phyloP scores from a whole-genome alignment of 495 filamentous ascomycete species.

The Xylaria venustula region DNA sequence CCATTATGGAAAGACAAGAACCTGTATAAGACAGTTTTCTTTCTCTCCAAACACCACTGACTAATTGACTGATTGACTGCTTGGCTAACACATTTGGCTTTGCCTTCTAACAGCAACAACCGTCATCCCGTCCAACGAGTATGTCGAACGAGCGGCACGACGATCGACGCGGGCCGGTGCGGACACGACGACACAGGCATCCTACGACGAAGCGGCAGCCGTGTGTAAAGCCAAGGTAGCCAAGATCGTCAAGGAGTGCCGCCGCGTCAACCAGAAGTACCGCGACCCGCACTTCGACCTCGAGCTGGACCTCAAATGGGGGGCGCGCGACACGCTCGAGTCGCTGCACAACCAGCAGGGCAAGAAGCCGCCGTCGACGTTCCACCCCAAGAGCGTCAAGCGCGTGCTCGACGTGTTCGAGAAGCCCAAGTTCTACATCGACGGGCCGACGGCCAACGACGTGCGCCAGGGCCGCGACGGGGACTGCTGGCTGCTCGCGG shows the following conservation, averaged over 20 bases:
- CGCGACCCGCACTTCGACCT: slow-evolving; percentile 88
- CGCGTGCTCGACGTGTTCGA: slow-evolving; percentile 83
- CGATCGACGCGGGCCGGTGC: slow-evolving; percentile 45
- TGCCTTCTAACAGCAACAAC: slow-evolving; percentile 54
- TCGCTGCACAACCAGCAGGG: slow-evolving; percentile 46
- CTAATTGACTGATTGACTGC: no score
- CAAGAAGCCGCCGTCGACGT: slow-evolving; percentile 25
- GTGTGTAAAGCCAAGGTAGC: slow-evolving; percentile 73
- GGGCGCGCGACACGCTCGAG: slow-evolving; percentile 60
- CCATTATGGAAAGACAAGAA: background rate
- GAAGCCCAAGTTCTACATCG: slow-evolving; percentile 78
- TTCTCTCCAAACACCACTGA: background rate
- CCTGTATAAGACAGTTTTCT: background rate
- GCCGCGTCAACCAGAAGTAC: slow-evolving; percentile 85
- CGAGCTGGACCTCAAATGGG: slow-evolving; percentile 70
- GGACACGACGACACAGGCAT: slow-evolving; percentile 48
- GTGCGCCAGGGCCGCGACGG: slow-evolving; percentile 77
- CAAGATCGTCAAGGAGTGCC: slow-evolving; percentile 80
- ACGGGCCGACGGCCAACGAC: slow-evolving; percentile 79
- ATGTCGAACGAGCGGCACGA: slow-evolving; percentile 64
- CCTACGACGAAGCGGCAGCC: slow-evolving; percentile 70
- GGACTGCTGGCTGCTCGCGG: slow-evolving; percentile 92
- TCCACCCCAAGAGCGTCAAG: slow-evolving; percentile 62
- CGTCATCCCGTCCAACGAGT: slow-evolving; percentile 70
- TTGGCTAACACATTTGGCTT: no score